Evolutionary conservation across 108 stramenopile species (phyloP).

Genomic region (Seminavis robusta): DNA sequence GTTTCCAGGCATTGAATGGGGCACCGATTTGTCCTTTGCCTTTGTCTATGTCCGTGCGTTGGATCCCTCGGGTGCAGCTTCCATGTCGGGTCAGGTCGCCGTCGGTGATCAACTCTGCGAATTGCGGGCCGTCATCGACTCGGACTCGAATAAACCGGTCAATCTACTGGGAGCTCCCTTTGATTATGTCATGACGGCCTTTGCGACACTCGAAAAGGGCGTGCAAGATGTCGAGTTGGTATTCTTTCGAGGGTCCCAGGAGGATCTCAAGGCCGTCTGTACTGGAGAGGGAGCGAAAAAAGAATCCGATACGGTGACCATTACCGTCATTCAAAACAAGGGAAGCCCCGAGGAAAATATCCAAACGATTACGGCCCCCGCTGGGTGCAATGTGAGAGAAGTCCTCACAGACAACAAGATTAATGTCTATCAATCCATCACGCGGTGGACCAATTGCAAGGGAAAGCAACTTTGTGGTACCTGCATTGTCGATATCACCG

Average conservation of each 20-base stretch:
- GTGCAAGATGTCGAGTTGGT: slow-evolving; percentile 75
- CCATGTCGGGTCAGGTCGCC: slow-evolving; percentile 52
- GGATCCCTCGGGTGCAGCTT: slow-evolving; percentile 78
- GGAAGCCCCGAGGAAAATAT: slow-evolving; percentile 51
- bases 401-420: slow-evolving; percentile 85
- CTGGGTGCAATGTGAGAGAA: slow-evolving; percentile 78
- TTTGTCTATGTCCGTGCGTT: slow-evolving; percentile 89
- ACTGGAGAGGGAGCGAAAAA: slow-evolving; percentile 18
- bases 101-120: slow-evolving; percentile 86
- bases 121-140: slow-evolving; percentile 39
- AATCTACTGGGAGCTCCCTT: slow-evolving; percentile 76
- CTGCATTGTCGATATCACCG: slow-evolving; percentile 87
- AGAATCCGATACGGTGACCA: slow-evolving; percentile 49
- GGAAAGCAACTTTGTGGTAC: slow-evolving; percentile 97
- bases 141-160: slow-evolving; percentile 16
- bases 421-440: slow-evolving; percentile 92
- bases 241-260: slow-evolving; percentile 87
- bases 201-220: slow-evolving; percentile 65
- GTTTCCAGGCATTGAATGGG: slow-evolving; percentile 91
- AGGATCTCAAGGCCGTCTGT: slow-evolving; percentile 71
- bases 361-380: slow-evolving; percentile 36
- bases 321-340: slow-evolving; percentile 80
- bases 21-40: slow-evolving; percentile 88
- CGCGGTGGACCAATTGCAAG: slow-evolving; percentile 95
- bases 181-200: slow-evolving; percentile 83